phyloP scores from a whole-genome alignment of 1,284 basidiomycete species.

The Athelia psychrophila region DNA sequence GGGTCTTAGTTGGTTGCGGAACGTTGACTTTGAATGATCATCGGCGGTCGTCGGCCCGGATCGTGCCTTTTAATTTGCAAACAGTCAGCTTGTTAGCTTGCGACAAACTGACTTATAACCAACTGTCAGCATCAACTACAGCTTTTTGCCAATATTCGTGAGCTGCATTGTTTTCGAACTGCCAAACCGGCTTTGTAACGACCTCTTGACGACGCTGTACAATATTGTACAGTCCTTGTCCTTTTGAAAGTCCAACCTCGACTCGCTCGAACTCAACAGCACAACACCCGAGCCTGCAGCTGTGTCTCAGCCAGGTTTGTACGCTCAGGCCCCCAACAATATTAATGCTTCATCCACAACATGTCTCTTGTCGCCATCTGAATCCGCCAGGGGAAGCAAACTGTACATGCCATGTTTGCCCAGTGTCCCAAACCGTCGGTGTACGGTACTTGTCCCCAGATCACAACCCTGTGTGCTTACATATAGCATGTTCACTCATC shows the following conservation, averaged over 20 bases:
- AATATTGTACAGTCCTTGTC: constrained; percentile 11
- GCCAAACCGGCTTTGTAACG: too few relatives aligned
- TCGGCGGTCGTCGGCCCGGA: too few relatives aligned
- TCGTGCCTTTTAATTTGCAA: too few relatives aligned
- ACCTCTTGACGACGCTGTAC: neutral
- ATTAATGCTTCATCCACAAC: constrained; percentile 50
- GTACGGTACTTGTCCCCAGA: constrained; percentile 34
- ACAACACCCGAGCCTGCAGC: constrained; percentile 7
- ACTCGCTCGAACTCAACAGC: constrained; percentile 13
- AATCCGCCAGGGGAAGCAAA: constrained; percentile 19
- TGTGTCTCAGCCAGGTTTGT: constrained; percentile 26
- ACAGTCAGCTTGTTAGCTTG: too few relatives aligned
- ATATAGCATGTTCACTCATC: constrained; percentile 7
- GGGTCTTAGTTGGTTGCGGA: too few relatives aligned
- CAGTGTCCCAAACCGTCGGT: constrained; percentile 35
- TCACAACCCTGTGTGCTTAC: constrained; percentile 35
- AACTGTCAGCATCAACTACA: too few relatives aligned
- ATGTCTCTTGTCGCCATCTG: constrained; percentile 45
- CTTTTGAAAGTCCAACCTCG: constrained; percentile 16
- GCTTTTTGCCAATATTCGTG: too few relatives aligned
- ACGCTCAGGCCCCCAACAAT: constrained; percentile 23
- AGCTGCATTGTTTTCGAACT: too few relatives aligned
- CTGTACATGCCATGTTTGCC: constrained; percentile 45
- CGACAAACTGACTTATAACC: too few relatives aligned
- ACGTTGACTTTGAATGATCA: too few relatives aligned